Conservation (phyloP, 352 stramenopile species). For the Pythium sp. region DNA sequence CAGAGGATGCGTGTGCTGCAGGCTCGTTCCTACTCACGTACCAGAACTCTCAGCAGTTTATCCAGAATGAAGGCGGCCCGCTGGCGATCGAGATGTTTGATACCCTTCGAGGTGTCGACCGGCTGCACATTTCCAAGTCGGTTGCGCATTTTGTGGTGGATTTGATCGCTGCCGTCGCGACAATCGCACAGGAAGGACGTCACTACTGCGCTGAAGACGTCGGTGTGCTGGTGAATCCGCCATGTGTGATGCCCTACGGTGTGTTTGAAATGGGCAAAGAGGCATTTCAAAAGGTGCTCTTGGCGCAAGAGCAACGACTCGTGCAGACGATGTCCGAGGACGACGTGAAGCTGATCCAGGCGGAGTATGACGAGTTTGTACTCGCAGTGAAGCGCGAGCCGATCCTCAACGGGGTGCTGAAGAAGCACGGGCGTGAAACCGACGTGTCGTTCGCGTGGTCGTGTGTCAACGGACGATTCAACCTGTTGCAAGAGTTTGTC, state of each 20-base stretch:
- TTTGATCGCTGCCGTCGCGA: conserved; percentile 36
- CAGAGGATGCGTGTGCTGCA: conserved; percentile 29
- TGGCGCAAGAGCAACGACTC: conserved; percentile 36
- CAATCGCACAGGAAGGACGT: conserved; percentile 43
- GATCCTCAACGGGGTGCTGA: conserved; percentile 48
- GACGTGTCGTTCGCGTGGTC: conserved; percentile 66
- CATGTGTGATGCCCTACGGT: conserved; percentile 42
- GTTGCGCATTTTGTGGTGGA: conserved; percentile 47
- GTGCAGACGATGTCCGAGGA: conserved; percentile 41
- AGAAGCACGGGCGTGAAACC: conserved; percentile 55
- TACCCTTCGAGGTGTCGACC: conserved; percentile 39
- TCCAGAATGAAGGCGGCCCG: conserved; percentile 52
- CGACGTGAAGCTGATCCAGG: conserved; percentile 41
- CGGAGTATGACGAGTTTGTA: conserved; percentile 49
- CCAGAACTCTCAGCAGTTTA: conserved; percentile 58
- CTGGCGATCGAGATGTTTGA: conserved; percentile 62
- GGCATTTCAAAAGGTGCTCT: conserved; percentile 39
- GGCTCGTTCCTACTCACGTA: conserved; percentile 52
- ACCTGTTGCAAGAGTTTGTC: conserved; percentile 54
- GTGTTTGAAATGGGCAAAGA: conserved; percentile 58
- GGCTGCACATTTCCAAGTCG: conserved; percentile 42
- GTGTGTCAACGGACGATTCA: conserved; percentile 47
- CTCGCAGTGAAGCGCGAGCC: conserved; percentile 40
- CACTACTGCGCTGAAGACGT: conserved; percentile 42
- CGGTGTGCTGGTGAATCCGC: conserved; percentile 39